A percentile compares a stretch with the other conserved stretches of the same genome.
Evolutionary conservation across 2,329 filamentous ascomycete species (phyloP).

Genomic region (Verticillium isaacii): DNA sequence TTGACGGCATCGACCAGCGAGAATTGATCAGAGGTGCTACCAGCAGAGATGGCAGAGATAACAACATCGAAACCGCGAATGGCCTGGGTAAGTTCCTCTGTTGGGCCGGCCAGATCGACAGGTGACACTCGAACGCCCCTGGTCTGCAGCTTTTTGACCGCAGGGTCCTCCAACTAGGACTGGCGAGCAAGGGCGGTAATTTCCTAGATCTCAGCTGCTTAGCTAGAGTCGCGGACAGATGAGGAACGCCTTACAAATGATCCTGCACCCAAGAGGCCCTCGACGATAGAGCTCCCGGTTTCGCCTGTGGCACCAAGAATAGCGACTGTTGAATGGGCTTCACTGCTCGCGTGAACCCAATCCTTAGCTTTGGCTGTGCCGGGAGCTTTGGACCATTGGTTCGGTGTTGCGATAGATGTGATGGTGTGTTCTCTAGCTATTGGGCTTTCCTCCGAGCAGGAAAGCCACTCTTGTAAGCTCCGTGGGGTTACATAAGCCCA

Average conservation of each 20-base stretch:
- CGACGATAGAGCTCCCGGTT: conserved; percentile 32
- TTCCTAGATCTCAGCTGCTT: conserved; percentile 25
- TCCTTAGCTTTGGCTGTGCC: too few species aligned
- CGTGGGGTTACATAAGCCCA: too few species aligned
- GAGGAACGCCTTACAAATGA: too few species aligned
- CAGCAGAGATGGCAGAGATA: conserved; percentile 33
- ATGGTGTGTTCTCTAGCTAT: too few species aligned
- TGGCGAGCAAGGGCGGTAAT: conserved; percentile 40
- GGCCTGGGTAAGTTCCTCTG: conserved; percentile 18
- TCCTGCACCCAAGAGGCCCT: conserved; percentile 24
- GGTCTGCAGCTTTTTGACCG: conserved; percentile 30
- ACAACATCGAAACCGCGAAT: conserved; percentile 20
- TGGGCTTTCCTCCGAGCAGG: too few species aligned
- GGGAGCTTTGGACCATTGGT: too few species aligned
- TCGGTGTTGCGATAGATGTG: too few species aligned
- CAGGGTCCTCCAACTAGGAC: conserved; percentile 39
- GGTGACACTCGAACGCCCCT: conserved; percentile 37
- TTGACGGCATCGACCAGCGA: conserved; percentile 42
- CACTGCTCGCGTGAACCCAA: too few species aligned
- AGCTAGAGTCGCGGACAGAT: too few species aligned
- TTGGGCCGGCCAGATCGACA: conserved; percentile 34
- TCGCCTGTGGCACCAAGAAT: conserved; percentile 36
- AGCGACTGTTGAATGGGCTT: too few species aligned
- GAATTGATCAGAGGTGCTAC: conserved; percentile 31
- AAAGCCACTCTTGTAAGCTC: too few species aligned